These are phyloP conservation scores for Luvunga scandens DNA, from an alignment of 345 rosid genomes.

Conservation along the genomic window DNA sequence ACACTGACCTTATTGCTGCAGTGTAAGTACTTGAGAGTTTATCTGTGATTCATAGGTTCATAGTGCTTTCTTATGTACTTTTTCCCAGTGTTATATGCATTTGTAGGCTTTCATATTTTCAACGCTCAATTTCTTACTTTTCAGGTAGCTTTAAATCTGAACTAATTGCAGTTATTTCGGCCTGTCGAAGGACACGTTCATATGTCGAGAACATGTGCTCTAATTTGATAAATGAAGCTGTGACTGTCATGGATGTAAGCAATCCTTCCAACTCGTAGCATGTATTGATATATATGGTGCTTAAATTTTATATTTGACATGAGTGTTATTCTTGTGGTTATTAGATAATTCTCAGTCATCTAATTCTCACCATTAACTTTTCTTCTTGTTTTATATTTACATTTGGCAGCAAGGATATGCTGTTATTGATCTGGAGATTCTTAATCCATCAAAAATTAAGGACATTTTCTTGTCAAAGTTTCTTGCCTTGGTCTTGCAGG, in stretches of 20 bases:
- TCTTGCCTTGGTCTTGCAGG: constrained; percentile 67
- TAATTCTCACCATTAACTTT: background rate
- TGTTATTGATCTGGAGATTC: constrained; percentile 58
- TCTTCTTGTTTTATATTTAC: constrained; percentile 10
- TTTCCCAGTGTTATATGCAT: background rate
- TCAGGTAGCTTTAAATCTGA: constrained; percentile 66
- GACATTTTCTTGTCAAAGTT: constrained; percentile 72
- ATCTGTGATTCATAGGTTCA: background rate
- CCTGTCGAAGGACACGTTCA: constrained; percentile 66
- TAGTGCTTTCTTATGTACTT: background rate
- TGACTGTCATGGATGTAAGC: constrained; percentile 64
- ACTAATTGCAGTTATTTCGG: constrained; percentile 57
- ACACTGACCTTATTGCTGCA: background rate
- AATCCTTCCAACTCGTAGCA: constrained; percentile 1
- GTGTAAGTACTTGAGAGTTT: constrained; percentile 11
- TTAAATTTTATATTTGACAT: background rate
- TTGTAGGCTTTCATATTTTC: constrained; percentile 6
- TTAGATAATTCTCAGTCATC: background rate
- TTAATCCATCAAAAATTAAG: constrained; percentile 48
- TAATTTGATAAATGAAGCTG: constrained; percentile 48
- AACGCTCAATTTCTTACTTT: constrained; percentile 13
- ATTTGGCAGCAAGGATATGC: constrained; percentile 71
- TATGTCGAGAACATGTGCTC: constrained; percentile 57
- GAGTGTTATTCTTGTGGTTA: background rate
- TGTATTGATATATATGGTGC: background rate